Conservation (phyloP, 306 rosid species). For the Prunus dulcis region DNA sequence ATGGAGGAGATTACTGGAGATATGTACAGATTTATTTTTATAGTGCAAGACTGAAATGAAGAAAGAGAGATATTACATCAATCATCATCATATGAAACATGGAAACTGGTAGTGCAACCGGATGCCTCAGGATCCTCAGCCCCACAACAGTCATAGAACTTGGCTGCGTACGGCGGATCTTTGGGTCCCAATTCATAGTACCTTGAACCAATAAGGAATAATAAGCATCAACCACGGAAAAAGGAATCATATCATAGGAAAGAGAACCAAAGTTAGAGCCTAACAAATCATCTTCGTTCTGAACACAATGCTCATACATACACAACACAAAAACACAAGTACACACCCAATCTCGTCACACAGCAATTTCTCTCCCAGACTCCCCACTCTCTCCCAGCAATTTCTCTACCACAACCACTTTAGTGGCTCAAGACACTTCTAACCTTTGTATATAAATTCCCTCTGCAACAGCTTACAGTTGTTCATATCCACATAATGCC, state of each 20-base stretch:
- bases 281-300: too few species aligned
- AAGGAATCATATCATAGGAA: neutral
- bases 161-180: slow-evolving; percentile 84
- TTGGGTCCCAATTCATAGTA: slow-evolving; percentile 76
- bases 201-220: slow-evolving; percentile 40
- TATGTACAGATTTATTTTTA: neutral
- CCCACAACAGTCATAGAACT: slow-evolving; percentile 94
- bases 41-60: neutral
- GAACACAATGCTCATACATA: too few species aligned
- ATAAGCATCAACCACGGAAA: slow-evolving; percentile 8
- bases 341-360: too few species aligned
- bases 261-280: neutral
- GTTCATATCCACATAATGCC: neutral
- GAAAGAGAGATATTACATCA: slow-evolving; percentile 27
- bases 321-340: too few species aligned
- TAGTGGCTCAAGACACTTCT: neutral
- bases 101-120: slow-evolving; percentile 78
- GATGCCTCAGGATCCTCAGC: slow-evolving; percentile 75
- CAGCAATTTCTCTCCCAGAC: neutral
- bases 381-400: neutral
- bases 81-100: slow-evolving; percentile 71
- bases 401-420: neutral
- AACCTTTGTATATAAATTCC: neutral
- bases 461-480: neutral
- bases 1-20: neutral